These are phyloP conservation scores for Trypanosomatidae sp. DNA, from an alignment of 208 protist genomes.

Conservation along the genomic window DNA sequence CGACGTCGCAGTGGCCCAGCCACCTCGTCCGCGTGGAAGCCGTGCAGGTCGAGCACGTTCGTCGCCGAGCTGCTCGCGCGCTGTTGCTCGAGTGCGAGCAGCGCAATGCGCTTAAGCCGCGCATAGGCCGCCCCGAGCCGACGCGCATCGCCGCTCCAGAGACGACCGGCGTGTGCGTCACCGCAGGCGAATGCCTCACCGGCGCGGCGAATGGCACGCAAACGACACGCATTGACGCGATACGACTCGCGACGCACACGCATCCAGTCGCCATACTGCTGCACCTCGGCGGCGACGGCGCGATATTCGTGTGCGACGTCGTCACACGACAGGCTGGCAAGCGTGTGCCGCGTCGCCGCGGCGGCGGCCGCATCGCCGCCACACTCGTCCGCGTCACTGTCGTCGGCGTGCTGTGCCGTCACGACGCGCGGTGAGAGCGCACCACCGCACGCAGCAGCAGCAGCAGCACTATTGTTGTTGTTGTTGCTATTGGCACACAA, in stretches of 20 bases:
- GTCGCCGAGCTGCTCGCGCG: slow-evolving; percentile 13
- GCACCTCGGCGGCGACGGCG: slow-evolving; percentile 20
- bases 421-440: too few relatives aligned
- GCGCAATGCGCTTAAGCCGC: slow-evolving; percentile 66
- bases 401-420: too few relatives aligned
- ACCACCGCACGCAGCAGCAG: too few relatives aligned
- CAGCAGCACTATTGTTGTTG: too few relatives aligned
- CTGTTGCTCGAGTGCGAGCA: slow-evolving; percentile 68
- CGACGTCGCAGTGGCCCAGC: slow-evolving; percentile 56
- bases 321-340: too few relatives aligned
- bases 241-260: slow-evolving; percentile 57
- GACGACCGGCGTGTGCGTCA: slow-evolving; percentile 32
- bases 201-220: slow-evolving; percentile 39
- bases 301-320: slow-evolving; percentile 17
- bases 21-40: slow-evolving; percentile 62
- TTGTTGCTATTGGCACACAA: too few relatives aligned
- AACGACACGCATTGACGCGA: slow-evolving; percentile 36
- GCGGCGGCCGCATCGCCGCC: too few relatives aligned
- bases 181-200: slow-evolving; percentile 33
- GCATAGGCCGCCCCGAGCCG: slow-evolving; percentile 52
- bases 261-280: slow-evolving; percentile 52
- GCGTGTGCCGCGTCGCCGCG: too few relatives aligned
- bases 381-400: too few relatives aligned
- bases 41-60: slow-evolving; percentile 62
- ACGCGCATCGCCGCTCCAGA: slow-evolving; percentile 34